Base-by-base conservation (phyloP, 2,329 filamentous ascomycete species). In the Zymoseptoria ardabiliae region DNA sequence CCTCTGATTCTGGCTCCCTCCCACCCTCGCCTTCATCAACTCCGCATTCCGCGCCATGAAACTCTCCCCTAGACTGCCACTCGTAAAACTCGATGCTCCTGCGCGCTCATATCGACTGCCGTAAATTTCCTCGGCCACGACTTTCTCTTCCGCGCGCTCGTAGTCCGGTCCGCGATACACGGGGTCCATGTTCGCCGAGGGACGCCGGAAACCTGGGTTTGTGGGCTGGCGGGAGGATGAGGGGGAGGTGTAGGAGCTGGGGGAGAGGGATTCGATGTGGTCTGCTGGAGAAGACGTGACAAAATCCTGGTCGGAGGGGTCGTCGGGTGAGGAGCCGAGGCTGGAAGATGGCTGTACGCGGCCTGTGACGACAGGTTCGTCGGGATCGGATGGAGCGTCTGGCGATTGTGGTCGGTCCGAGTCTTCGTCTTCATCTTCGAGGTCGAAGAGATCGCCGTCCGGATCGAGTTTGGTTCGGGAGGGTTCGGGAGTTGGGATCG, bases 11-110 rank as follows among this genome's bases (percentile, higher is more conserved):
- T 52, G 54, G 6, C 63, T 60, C 13, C 59, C 58, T 50, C 61
- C 58, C 21, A 62, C 22, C 22, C 51, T 23, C 28, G 23, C 41
- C 30, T 28, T 68, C 63, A 72, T 63, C 57, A 65, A 58, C 60
- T 71, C 69, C n/a, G 71, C 71, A 61, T 71, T 69, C 21, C 65
- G 58, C 9, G 67, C 68, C 72, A 74, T 74, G 53, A 67, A 74
- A 5, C 62, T 66, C 65, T 73, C 72, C 9, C 72, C 72, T 21
- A 73, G 53, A 49, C 63, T 67, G n/a, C 72, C 70, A 21, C 57
- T 65, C 20, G 63, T 67, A 52, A 71, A 70, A 3, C 63, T 65
- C 64, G 20, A 25, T 64, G 17, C 17, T n/a, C 20, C 20, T 3
- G 65, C 62, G 22, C 64, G 41, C 10, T 49, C 61, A 55, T 64